phyloP scores from a whole-genome alignment of 139 green algal genomes.

The Helicosporidium sp. region DNA sequence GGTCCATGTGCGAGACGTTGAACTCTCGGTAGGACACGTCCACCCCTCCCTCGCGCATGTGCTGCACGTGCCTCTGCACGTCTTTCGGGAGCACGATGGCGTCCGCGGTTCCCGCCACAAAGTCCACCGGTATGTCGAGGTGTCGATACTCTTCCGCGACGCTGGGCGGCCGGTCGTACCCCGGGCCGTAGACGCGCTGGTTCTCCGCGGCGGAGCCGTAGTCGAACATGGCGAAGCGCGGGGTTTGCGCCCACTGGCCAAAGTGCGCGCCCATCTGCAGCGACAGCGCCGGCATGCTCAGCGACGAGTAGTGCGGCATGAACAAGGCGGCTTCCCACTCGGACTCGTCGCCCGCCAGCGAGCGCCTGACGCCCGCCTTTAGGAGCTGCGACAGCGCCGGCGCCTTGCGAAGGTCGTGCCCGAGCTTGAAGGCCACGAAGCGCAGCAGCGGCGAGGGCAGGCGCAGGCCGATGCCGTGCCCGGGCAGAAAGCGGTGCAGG shows the following conservation, averaged over 20 bases:
- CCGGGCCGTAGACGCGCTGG: slow-evolving; percentile 39
- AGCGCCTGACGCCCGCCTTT: no score
- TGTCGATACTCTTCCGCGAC: slow-evolving; percentile 49
- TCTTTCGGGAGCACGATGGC: slow-evolving; percentile 52
- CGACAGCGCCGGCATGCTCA: slow-evolving; percentile 67
- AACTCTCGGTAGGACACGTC: slow-evolving; percentile 50
- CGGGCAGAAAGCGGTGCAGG: not conserved
- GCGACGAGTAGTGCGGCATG: slow-evolving; percentile 71
- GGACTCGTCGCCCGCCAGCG: slow-evolving; percentile 38
- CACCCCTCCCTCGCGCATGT: slow-evolving; percentile 33
- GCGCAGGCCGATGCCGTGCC: slow-evolving; percentile 24
- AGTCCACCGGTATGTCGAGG: slow-evolving; percentile 65
- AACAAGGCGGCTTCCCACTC: slow-evolving; percentile 63
- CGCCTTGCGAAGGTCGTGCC: slow-evolving; percentile 27
- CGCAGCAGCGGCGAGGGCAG: slow-evolving; percentile 46
- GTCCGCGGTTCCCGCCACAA: slow-evolving; percentile 56
- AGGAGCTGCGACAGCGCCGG: slow-evolving; percentile 35
- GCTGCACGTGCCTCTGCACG: slow-evolving; percentile 33
- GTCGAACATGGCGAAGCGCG: slow-evolving; percentile 66
- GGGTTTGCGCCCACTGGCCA: slow-evolving; percentile 16
- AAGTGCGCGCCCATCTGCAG: slow-evolving; percentile 36
- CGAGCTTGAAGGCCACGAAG: slow-evolving; percentile 43
- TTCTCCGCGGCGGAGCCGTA: slow-evolving; percentile 47
- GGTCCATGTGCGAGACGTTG: slow-evolving; percentile 22
- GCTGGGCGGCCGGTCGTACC: slow-evolving; percentile 28